Conservation (phyloP, 169 alveolate genomes). For the Plasmodium gonderi region DNA sequence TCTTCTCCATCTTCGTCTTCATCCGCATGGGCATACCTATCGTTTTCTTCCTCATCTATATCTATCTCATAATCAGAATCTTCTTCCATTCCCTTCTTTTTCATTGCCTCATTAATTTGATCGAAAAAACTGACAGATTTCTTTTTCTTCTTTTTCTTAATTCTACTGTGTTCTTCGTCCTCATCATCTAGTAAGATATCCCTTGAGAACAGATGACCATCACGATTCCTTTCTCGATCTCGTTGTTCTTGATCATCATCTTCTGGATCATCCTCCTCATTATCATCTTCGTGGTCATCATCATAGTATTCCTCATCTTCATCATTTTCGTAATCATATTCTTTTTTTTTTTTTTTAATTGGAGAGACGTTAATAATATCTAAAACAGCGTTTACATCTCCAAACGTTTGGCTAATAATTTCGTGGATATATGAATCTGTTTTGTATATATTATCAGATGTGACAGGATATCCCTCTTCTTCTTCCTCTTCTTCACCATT, state of each 20-base stretch:
- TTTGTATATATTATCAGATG: constrained; percentile 29
- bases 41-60: constrained; percentile 20
- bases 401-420: constrained; percentile 67
- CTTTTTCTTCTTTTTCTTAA: constrained; percentile 34
- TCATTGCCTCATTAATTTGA: constrained; percentile 32
- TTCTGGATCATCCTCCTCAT: background rate
- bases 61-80: constrained; percentile 50
- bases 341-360: constrained; percentile 54
- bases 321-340: constrained; percentile 72
- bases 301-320: constrained; percentile 35
- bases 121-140: constrained; percentile 36
- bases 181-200: constrained; percentile 28
- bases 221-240: background rate
- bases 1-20: background rate
- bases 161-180: background rate
- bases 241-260: background rate
- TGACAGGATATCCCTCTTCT: constrained; percentile 17
- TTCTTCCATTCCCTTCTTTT: constrained; percentile 32
- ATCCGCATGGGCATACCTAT: constrained; percentile 7
- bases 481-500: constrained; percentile 6
- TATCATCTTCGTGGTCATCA: background rate
- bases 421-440: constrained; percentile 44
- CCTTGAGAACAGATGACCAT: background rate
- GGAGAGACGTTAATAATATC: constrained; percentile 66
- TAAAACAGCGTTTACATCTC: constrained; percentile 62